Evolutionary conservation across 2,329 filamentous ascomycete genomes (phyloP).

Genomic region (Rugonectria rugulosa): DNA sequence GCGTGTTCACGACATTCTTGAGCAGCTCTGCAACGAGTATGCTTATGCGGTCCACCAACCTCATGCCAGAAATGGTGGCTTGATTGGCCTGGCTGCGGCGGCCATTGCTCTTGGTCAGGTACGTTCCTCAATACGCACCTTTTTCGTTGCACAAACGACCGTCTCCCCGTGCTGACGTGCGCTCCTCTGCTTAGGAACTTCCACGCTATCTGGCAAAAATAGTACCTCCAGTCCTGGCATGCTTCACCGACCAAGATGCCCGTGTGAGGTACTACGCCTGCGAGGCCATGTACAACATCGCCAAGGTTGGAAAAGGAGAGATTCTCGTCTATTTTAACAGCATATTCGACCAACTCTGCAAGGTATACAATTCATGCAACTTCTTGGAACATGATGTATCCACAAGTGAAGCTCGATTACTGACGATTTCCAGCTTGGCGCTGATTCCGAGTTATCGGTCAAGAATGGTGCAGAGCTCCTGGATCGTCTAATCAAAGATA

Average conservation of each 20-base stretch:
- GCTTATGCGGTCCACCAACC: conserved; percentile 97
- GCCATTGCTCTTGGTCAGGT: conserved; percentile 94
- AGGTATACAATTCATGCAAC: conserved; percentile 61
- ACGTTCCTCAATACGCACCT: conserved; percentile 57
- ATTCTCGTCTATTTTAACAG: conserved; percentile 98
- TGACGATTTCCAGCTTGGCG: conserved; percentile 72
- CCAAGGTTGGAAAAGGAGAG: conserved; percentile 98
- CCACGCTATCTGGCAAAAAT: conserved; percentile 92
- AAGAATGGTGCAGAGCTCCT: conserved; percentile 97
- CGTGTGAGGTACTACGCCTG: conserved; percentile 97
- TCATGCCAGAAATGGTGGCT: conserved; percentile 92
- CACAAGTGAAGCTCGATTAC: background rate
- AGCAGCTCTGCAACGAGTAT: conserved; percentile 97
- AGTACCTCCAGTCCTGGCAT: conserved; percentile 94
- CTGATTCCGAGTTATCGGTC: conserved; percentile 94
- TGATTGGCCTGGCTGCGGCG: conserved; percentile 94
- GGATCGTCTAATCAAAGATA: conserved; percentile 94
- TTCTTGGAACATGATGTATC: background rate
- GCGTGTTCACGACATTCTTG: conserved; percentile 84
- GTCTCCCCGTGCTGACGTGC: background rate
- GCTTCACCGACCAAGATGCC: conserved; percentile 98
- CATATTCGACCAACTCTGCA: conserved; percentile 96
- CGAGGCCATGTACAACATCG: conserved; percentile 99
- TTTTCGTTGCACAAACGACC: no score
- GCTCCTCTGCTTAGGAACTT: conserved; percentile 69